phyloP scores from a whole-genome alignment of 2,329 filamentous ascomycete species.

The Parastagonospora avenae region DNA sequence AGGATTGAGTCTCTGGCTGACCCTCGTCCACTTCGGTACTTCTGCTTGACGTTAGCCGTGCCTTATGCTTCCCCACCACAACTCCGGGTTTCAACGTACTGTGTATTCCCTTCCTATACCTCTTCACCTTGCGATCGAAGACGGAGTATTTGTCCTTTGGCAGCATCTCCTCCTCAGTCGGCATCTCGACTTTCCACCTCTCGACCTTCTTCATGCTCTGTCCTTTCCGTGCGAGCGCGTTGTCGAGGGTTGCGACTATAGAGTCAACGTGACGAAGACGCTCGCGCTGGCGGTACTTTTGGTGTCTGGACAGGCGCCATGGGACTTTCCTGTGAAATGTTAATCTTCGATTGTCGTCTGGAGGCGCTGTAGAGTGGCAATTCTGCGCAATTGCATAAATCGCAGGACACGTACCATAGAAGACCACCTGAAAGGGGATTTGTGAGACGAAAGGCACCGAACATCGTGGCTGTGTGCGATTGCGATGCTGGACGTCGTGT shows the following conservation, averaged over 20 bases:
- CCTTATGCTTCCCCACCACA: not conserved
- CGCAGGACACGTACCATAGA: slow-evolving; percentile 36
- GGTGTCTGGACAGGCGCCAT: slow-evolving; percentile 86
- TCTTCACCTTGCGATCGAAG: slow-evolving; percentile 95
- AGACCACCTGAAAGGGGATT: slow-evolving; percentile 47
- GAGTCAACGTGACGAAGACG: slow-evolving; percentile 72
- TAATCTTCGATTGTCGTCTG: not conserved
- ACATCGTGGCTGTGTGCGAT: slow-evolving; percentile 39
- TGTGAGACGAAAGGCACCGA: slow-evolving; percentile 48
- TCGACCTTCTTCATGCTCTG: slow-evolving; percentile 77
- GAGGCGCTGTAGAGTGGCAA: not conserved
- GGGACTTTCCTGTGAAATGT: slow-evolving; percentile 78
- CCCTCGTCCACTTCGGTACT: slow-evolving; percentile 80
- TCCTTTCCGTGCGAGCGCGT: slow-evolving; percentile 73
- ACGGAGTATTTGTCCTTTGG: slow-evolving; percentile 97
- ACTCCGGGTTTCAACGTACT: slow-evolving; percentile 65
- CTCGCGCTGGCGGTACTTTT: slow-evolving; percentile 40
- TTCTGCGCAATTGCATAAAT: not conserved
- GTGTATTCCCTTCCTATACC: slow-evolving; percentile 95
- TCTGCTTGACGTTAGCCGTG: slow-evolving; percentile 67
- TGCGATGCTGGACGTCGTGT: slow-evolving; percentile 14
- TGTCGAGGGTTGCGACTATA: slow-evolving; percentile 82
- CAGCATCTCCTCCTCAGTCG: slow-evolving; percentile 92
- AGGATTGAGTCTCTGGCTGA: slow-evolving; percentile 91
- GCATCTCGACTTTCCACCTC: slow-evolving; percentile 95